phyloP scores from a whole-genome alignment of 345 rosid species.

The Brassica carinata region DNA sequence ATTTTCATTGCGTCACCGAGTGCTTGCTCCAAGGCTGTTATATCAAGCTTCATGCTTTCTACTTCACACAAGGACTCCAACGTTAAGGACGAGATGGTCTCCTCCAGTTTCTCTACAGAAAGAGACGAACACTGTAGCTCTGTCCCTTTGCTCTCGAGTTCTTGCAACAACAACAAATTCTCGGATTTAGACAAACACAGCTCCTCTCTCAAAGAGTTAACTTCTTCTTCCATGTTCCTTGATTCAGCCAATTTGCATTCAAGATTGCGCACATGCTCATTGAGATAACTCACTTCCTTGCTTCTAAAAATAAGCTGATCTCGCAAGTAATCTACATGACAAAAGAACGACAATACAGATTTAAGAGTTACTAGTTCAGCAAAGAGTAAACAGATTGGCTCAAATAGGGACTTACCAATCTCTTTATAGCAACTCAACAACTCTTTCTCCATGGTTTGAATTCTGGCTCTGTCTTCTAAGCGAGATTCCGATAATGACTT shows the following conservation, averaged over 20 bases:
- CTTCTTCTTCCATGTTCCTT: conserved; percentile 49
- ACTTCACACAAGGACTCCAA: conserved; percentile 80
- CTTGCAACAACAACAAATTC: conserved; percentile 48
- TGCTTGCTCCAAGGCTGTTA: conserved; percentile 59
- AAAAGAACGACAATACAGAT: neutral
- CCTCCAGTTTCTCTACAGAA: conserved; percentile 71
- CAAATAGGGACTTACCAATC: conserved; percentile 59
- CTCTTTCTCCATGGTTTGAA: conserved; percentile 69
- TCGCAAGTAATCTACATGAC: conserved; percentile 68
- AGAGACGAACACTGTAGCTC: conserved; percentile 58
- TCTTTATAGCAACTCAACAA: conserved; percentile 74
- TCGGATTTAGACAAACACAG: conserved; percentile 58
- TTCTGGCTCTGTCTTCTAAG: conserved; percentile 55
- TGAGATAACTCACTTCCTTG: conserved; percentile 55
- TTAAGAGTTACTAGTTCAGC: conserved; percentile 9
- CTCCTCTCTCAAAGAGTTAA: conserved; percentile 52
- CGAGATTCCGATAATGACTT: conserved; percentile 66
- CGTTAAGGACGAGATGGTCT: conserved; percentile 56
- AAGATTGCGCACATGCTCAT: conserved; percentile 54
- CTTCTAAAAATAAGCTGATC: conserved; percentile 73
- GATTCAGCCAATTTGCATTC: conserved; percentile 64
- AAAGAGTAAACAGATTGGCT: conserved; percentile 33
- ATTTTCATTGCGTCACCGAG: conserved; percentile 57
- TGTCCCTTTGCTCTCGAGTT: conserved; percentile 62
- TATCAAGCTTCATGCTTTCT: conserved; percentile 83